phyloP scores from a whole-genome alignment of 306 rosid species.

The Gastrolobium bilobum region DNA sequence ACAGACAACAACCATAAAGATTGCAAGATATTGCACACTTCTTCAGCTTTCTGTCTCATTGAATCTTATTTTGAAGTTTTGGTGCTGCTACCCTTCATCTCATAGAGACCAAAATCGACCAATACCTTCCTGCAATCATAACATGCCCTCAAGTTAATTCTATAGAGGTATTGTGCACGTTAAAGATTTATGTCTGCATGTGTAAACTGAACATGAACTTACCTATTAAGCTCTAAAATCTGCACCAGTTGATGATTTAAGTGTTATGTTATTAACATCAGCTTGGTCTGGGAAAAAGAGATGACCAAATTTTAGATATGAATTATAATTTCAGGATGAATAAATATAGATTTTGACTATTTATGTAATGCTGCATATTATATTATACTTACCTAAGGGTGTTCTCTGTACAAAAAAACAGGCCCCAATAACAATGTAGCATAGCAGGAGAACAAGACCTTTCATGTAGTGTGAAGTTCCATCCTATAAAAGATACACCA shows the following conservation, averaged over 20 bases:
- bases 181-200: not conserved
- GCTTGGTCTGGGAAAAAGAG: conserved; percentile 45
- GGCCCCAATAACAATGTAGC: conserved; percentile 74
- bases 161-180: not conserved
- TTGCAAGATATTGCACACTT: conserved; percentile 8
- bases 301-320: conserved; percentile 6
- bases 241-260: conserved; percentile 45
- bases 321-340: not conserved
- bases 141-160: not conserved
- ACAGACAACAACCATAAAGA: not conserved
- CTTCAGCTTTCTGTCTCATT: not conserved
- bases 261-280: conserved; percentile 27
- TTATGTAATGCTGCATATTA: not conserved
- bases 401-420: conserved; percentile 75
- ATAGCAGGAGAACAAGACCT: conserved; percentile 78
- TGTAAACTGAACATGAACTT: conserved; percentile 14
- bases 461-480: conserved; percentile 90
- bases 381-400: conserved; percentile 58
- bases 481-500: conserved; percentile 54
- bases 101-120: conserved; percentile 2
- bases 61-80: not conserved
- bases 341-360: not conserved
- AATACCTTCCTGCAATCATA: conserved; percentile 21
- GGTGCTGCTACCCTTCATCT: conserved; percentile 7
- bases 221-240: conserved; percentile 53